These are phyloP conservation scores for Euclidium syriacum DNA, from an alignment of 345 rosid genomes.

Conservation along the genomic window DNA sequence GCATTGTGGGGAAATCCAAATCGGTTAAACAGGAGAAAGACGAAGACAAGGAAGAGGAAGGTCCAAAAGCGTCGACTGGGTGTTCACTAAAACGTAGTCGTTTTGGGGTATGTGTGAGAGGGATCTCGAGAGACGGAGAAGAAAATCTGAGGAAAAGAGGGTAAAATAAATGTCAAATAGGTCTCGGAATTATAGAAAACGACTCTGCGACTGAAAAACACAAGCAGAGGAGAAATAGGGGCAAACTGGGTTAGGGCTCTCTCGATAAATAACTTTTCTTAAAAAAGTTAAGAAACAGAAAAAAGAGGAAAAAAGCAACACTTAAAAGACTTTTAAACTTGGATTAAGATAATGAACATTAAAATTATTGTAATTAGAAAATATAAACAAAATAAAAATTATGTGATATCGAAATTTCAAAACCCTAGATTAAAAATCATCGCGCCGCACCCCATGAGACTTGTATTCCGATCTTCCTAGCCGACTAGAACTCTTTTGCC, in stretches of 20 bases:
- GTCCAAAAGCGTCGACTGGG: conserved; percentile 22
- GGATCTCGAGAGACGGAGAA: background rate
- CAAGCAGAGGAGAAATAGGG: conserved; percentile 15
- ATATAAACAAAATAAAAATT: too few species aligned
- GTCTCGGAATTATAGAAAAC: conserved; percentile 1
- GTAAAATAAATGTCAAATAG: conserved; percentile 9
- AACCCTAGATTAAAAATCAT: too few species aligned
- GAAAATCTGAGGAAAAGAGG: conserved; percentile 12
- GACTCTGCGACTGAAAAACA: conserved; percentile 7
- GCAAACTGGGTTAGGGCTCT: conserved; percentile 9
- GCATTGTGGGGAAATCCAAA: conserved; percentile 28
- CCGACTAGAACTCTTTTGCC: too few species aligned
- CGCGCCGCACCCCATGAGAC: too few species aligned
- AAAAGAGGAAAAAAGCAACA: too few species aligned
- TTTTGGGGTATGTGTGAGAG: background rate
- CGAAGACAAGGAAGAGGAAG: background rate
- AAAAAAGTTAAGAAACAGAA: too few species aligned
- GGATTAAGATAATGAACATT: too few species aligned
- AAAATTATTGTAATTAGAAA: too few species aligned
- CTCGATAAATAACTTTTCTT: background rate
- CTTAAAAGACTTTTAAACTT: too few species aligned
- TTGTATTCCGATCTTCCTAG: too few species aligned
- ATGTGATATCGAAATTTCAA: too few species aligned
- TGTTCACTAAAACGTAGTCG: conserved; percentile 22
- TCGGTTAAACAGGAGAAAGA: conserved; percentile 6